Evolutionary conservation across 352 stramenopile species (phyloP).

Genomic region (Blastocystis sp.): DNA sequence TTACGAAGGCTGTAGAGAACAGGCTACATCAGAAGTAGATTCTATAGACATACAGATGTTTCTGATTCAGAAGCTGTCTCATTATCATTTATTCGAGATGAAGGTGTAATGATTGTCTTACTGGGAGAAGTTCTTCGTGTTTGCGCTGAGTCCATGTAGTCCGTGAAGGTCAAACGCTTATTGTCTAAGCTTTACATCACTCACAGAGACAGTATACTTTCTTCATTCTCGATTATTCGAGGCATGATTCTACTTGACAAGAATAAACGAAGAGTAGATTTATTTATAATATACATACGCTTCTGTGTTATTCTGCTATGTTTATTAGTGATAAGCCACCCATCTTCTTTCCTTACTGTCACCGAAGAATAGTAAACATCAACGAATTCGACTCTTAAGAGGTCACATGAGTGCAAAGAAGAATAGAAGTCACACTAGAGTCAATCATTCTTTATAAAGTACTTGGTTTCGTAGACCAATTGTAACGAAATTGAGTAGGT

Average conservation of each 20-base stretch:
- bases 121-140: background rate
- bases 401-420: background rate
- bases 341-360: background rate
- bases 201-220: background rate
- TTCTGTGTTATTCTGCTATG: background rate
- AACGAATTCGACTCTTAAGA: background rate
- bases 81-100: background rate
- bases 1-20: conserved; percentile 44
- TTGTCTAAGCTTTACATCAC: background rate
- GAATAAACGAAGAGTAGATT: background rate
- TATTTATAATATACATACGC: background rate
- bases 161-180: conserved; percentile 23
- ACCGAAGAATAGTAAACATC: background rate
- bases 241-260: conserved; percentile 56
- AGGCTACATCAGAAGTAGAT: background rate
- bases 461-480: background rate
- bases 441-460: background rate
- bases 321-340: background rate
- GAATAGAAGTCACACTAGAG: too few species aligned
- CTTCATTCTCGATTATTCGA: conserved; percentile 42
- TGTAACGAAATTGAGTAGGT: too few species aligned
- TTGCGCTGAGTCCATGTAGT: background rate
- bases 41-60: background rate
- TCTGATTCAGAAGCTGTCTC: conserved; percentile 60
- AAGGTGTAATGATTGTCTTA: background rate